Percentiles rank a stretch among this genome's conserved stretches.
phyloP scores from a whole-genome alignment of 208 protist genomes.

The Kentomonas sorsogonicus region DNA sequence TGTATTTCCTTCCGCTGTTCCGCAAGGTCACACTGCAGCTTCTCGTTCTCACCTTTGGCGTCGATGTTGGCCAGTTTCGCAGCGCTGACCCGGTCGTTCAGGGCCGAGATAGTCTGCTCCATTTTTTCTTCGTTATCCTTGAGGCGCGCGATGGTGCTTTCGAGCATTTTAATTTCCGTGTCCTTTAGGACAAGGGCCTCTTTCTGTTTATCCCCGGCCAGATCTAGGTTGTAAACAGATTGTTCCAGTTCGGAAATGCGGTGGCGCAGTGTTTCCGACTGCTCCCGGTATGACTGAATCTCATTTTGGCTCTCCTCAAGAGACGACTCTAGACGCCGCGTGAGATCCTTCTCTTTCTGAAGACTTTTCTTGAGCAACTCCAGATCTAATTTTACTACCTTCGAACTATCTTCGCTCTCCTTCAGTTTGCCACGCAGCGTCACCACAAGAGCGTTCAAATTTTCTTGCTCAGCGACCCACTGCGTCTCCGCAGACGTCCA shows the following conservation, averaged over 20 bases:
- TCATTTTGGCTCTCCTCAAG: constrained; percentile 27
- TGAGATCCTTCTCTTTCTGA: constrained; percentile 22
- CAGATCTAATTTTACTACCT: constrained; percentile 9
- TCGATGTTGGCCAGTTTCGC: constrained; percentile 62
- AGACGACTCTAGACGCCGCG: constrained; percentile 29
- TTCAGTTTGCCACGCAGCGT: constrained; percentile 14
- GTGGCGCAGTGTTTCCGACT: constrained; percentile 51
- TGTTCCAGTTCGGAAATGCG: constrained; percentile 60
- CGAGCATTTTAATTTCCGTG: constrained; percentile 54
- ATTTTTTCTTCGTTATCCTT: constrained; percentile 49
- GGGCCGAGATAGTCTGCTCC: constrained; percentile 54
- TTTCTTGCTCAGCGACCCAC: constrained; percentile 60
- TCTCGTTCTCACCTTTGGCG: constrained; percentile 54
- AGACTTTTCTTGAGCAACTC: constrained; percentile 22
- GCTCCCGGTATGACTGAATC: constrained; percentile 25
- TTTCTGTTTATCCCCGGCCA: constrained; percentile 55
- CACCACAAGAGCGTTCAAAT: constrained; percentile 36
- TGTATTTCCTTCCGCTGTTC: constrained; percentile 53
- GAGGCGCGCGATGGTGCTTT: constrained; percentile 39
- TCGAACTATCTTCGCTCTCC: constrained; percentile 6
- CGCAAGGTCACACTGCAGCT: constrained; percentile 45
- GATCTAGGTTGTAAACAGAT: constrained; percentile 59
- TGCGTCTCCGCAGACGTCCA: constrained; percentile 74
- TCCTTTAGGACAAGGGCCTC: constrained; percentile 68
- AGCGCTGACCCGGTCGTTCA: constrained; percentile 68